phyloP scores from a whole-genome alignment of 257 asterid genomes.

The Marsdenia floribunda region DNA sequence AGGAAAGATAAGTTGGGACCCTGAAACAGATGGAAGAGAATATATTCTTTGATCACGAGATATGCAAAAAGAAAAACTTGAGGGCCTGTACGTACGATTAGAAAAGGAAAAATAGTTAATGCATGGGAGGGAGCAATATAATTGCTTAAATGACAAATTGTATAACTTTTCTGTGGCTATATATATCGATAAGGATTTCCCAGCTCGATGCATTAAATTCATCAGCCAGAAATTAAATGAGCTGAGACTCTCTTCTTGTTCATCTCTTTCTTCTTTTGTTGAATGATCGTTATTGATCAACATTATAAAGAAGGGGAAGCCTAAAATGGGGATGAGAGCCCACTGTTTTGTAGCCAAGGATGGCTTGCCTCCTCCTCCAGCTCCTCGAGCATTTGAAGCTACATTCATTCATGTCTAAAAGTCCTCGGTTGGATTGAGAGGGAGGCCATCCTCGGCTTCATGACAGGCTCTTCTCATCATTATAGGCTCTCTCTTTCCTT shows the following conservation, averaged over 20 bases:
- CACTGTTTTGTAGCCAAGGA: conserved; percentile 18
- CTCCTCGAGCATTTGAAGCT: not conserved
- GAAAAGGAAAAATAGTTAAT: not conserved
- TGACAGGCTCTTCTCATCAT: conserved; percentile 16
- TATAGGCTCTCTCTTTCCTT: conserved; percentile 12
- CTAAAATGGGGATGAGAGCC: conserved; percentile 16
- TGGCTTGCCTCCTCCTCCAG: conserved; percentile 16
- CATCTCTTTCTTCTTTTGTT: not conserved
- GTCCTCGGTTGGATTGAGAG: not conserved
- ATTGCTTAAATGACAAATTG: not conserved
- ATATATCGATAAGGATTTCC: not conserved
- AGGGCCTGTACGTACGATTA: too few relatives aligned
- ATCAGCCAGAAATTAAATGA: not conserved
- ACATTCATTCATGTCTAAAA: not conserved
- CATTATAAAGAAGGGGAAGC: conserved; percentile 13
- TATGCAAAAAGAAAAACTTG: not conserved
- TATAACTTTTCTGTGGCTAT: not conserved
- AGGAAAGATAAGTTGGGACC: conserved; percentile 14
- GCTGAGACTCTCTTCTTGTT: not conserved
- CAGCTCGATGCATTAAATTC: not conserved
- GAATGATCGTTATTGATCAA: not conserved
- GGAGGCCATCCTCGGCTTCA: not conserved
- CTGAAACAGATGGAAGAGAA: not conserved
- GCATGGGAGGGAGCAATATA: not conserved
- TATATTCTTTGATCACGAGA: conserved; percentile 9